Evolutionary conservation across 2,329 filamentous ascomycete genomes (phyloP), one percentile per base, ranked within the genome.

Genomic region (Aspergillus costaricaensis): DNA sequence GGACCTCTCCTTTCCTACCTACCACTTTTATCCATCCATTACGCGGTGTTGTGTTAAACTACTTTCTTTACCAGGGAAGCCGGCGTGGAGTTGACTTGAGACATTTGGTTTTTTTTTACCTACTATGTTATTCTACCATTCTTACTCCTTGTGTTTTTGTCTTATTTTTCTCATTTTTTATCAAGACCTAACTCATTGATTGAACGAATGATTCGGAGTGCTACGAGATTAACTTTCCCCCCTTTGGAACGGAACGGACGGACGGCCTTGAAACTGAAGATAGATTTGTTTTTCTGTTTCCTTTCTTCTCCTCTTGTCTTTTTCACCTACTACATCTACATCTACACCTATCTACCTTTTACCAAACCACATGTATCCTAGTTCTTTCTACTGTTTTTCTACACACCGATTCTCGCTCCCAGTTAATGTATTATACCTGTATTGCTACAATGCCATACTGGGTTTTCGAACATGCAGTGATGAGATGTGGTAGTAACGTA

Each of bases 151-250:
- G 6, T 48, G 19, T 25, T 49, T 27, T 27, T 55, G 41, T 50
- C 23, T 17, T 17, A 21, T 23, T 12, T 43, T 30, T 43, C 17
- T 27, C 7, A 1, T 23, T 57, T 50, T 25, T 39, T 57, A 43
- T 32, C 21, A 27, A 52, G 41, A 44, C 50, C 51, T 57, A 32
- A 41, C 47, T 58, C 56, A 58, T 58, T 43, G 56, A 58, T 53
- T 58, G 56, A 58, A 58, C 56, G 56, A 58, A 58, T 30, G 56
- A 58, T 47, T 51, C 52, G 57, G 58, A 55, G 38, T 36, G 32
- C 38, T 23, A 61, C 47, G 59, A 59, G 47, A 50, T 27, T 19
- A 36, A 5, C 5, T 36, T 14, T 36, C 2, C 12, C 12, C 12
- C 12, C 12, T 36, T 36, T 32, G 9, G 10, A 14, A 5, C 1